Evolutionary conservation across 164 flowering plant species (phyloP).

Genomic region (Aristolochia fimbriata): DNA sequence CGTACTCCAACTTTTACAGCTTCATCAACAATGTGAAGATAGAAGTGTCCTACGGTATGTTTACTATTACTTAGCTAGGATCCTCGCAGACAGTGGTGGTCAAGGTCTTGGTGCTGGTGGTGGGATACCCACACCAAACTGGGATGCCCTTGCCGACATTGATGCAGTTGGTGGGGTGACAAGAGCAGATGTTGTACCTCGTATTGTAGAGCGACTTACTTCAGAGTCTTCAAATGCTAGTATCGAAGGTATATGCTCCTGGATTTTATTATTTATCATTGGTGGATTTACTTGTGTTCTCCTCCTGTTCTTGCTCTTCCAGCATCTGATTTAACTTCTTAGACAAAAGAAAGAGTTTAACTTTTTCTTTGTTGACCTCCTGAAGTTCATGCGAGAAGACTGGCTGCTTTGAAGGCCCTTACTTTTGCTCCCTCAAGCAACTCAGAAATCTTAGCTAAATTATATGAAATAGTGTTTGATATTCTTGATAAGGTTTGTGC

Average conservation of each 20-base stretch:
- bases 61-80: constrained; percentile 90
- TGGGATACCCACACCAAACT: constrained; percentile 97
- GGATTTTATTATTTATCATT: constrained; percentile 1
- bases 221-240: constrained; percentile 66
- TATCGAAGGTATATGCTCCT: constrained; percentile 48
- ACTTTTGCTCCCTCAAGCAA: constrained; percentile 82
- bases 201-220: constrained; percentile 71
- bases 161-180: constrained; percentile 98
- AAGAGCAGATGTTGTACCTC: constrained; percentile 98
- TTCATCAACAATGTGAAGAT: constrained; percentile 93
- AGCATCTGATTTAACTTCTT: not conserved
- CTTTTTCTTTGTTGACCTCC: constrained; percentile 7
- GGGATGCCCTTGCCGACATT: constrained; percentile 99
- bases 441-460: constrained; percentile 57
- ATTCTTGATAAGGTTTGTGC: constrained; percentile 79
- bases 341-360: not conserved
- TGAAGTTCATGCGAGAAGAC: constrained; percentile 91
- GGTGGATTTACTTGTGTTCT: no score
- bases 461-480: constrained; percentile 90
- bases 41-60: constrained; percentile 82
- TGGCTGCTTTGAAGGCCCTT: constrained; percentile 96
- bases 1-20: constrained; percentile 33
- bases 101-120: constrained; percentile 89
- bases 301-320: not conserved
- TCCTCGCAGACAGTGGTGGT: constrained; percentile 74